Evolutionary conservation across 192 early-diverging fungal species (phyloP).

Genomic region (Entomortierella chlamydospora): DNA sequence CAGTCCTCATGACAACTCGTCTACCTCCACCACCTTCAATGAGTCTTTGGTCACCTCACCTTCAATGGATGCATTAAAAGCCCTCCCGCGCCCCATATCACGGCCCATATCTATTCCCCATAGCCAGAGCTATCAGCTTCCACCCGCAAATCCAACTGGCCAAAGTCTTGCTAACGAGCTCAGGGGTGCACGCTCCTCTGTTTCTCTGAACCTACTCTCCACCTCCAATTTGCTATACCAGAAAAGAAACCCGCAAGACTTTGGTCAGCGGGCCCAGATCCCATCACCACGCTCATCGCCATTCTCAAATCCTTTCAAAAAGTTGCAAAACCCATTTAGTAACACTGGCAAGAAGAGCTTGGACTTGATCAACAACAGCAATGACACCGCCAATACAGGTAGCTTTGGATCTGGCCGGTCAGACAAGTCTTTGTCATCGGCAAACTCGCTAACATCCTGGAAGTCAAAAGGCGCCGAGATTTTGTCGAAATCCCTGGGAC

Average conservation of each 20-base stretch:
- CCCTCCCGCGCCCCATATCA: constrained; percentile 34
- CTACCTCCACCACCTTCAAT: not conserved
- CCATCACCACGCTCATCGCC: constrained; percentile 19
- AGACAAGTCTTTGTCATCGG: constrained; percentile 20
- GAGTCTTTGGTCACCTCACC: not conserved
- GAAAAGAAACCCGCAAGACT: constrained; percentile 1
- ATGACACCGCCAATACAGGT: not conserved
- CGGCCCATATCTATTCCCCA: constrained; percentile 45
- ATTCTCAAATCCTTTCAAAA: constrained; percentile 51
- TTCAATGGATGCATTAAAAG: constrained; percentile 7
- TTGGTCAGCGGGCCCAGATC: constrained; percentile 7
- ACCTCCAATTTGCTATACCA: not conserved
- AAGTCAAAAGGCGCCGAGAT: constrained; percentile 42
- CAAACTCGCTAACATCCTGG: constrained; percentile 40
- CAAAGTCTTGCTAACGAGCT: not conserved
- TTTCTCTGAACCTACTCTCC: constrained; percentile 22
- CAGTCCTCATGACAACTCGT: constrained; percentile 7
- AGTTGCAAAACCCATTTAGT: constrained; percentile 33
- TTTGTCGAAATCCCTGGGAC: constrained; percentile 35
- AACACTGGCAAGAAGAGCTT: constrained; percentile 23
- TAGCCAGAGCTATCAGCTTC: constrained; percentile 43
- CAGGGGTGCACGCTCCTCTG: constrained; percentile 18
- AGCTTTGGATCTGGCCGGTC: not conserved
- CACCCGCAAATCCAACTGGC: constrained; percentile 9
- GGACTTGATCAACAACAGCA: constrained; percentile 17